Conservation (phyloP, 768 basidiomycete genomes). For the Kwoniella shandongensis region DNA sequence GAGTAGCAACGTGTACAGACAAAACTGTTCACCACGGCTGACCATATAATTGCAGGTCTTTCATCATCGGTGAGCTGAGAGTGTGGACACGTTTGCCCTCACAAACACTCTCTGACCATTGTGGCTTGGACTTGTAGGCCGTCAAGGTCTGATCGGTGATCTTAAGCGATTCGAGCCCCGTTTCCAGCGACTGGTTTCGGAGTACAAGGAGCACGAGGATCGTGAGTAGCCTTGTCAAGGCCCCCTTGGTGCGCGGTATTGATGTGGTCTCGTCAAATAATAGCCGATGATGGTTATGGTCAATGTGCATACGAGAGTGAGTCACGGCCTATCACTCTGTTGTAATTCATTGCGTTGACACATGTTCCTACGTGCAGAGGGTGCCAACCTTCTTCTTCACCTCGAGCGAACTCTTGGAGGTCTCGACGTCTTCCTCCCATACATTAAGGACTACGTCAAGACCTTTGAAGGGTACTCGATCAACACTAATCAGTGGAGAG, state of each 20-base stretch:
- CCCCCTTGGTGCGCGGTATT: no score
- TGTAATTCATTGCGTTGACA: not conserved
- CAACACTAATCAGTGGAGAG: slow-evolving; percentile 79
- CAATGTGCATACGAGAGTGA: slow-evolving; percentile 65
- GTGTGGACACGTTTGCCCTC: not conserved
- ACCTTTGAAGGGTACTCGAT: slow-evolving; percentile 79
- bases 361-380: slow-evolving; percentile 57
- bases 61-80: slow-evolving; percentile 36
- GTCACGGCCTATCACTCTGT: not conserved
- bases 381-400: slow-evolving; percentile 80
- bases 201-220: slow-evolving; percentile 63
- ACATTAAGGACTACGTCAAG: slow-evolving; percentile 75
- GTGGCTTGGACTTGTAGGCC: slow-evolving; percentile 66
- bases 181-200: slow-evolving; percentile 77
- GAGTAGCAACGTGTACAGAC: slow-evolving; percentile 8
- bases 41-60: slow-evolving; percentile 28
- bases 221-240: no score
- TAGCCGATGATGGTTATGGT: slow-evolving; percentile 69
- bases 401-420: slow-evolving; percentile 79
- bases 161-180: slow-evolving; percentile 65
- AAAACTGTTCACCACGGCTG: not conserved
- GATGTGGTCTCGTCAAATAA: no score
- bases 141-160: slow-evolving; percentile 69
- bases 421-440: slow-evolving; percentile 77
- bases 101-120: not conserved